phyloP scores from a whole-genome alignment of 805 yeast genomes.

The Wickerhamomyces bovis region DNA sequence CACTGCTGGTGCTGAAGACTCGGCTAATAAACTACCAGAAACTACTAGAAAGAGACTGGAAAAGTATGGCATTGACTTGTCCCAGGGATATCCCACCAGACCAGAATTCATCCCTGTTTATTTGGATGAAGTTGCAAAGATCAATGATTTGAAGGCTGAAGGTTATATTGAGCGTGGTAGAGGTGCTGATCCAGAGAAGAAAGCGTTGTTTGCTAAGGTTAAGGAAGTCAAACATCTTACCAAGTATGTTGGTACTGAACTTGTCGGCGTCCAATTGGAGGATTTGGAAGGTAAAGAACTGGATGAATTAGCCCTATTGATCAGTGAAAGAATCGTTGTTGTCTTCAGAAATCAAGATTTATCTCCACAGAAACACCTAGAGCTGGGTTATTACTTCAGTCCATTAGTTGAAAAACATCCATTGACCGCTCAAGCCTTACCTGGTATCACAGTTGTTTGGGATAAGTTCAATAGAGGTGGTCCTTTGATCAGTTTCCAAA shows the following conservation, averaged over 20 bases:
- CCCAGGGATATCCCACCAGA: conserved; percentile 34
- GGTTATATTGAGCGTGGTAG: conserved; percentile 30
- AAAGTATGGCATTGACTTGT: conserved; percentile 29
- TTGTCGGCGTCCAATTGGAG: conserved; percentile 38
- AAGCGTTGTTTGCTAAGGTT: conserved; percentile 33
- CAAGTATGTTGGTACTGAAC: conserved; percentile 42
- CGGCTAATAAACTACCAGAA: conserved; percentile 12
- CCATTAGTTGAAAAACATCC: conserved; percentile 34
- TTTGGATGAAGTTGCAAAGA: conserved; percentile 33
- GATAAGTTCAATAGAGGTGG: conserved; percentile 27
- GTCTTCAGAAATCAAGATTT: conserved; percentile 44
- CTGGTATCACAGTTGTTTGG: conserved; percentile 34
- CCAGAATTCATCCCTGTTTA: conserved; percentile 32
- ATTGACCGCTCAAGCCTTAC: conserved; percentile 27
- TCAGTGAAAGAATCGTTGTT: conserved; percentile 43
- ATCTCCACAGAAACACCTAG: conserved; percentile 35
- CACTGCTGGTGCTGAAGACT: conserved; percentile 1
- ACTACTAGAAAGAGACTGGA: conserved; percentile 23
- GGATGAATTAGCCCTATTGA: conserved; percentile 40
- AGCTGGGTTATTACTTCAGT: conserved; percentile 40
- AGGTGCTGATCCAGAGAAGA: conserved; percentile 36
- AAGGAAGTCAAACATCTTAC: conserved; percentile 35
- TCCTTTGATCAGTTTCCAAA: conserved; percentile 4
- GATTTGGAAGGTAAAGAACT: conserved; percentile 35
- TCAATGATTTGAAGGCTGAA: conserved; percentile 27